Percentiles rank a stretch among this genome's conserved stretches.
Conservation (phyloP, 805 yeast genomes). For the Blastobotrys chiropterorum region DNA sequence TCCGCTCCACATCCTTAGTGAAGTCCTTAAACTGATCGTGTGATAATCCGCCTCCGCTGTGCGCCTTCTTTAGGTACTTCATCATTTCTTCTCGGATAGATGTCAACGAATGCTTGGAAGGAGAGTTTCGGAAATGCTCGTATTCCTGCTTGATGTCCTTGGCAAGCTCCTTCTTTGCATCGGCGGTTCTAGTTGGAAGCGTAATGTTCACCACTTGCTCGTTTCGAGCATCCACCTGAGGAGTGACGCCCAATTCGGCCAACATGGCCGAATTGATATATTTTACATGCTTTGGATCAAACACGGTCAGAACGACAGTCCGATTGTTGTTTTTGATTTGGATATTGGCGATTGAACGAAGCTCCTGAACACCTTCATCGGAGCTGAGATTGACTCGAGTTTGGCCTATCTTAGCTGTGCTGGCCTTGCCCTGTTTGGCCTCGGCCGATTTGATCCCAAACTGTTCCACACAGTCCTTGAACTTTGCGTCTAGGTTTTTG, state of each 20-base stretch:
- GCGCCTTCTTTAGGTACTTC: slow-evolving; percentile 46
- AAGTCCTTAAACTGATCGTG: slow-evolving; percentile 36
- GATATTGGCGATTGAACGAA: slow-evolving; percentile 38
- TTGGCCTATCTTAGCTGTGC: slow-evolving; percentile 41
- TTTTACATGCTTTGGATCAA: slow-evolving; percentile 71
- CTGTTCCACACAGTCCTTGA: slow-evolving; percentile 43
- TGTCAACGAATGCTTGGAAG: slow-evolving; percentile 45
- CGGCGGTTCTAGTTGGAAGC: slow-evolving; percentile 69
- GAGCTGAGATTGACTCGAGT: slow-evolving; percentile 55
- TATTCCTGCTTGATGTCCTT: slow-evolving; percentile 59
- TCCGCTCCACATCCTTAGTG: slow-evolving; percentile 56
- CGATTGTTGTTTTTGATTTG: slow-evolving; percentile 35
- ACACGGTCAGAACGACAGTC: slow-evolving; percentile 70
- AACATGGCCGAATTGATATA: slow-evolving; percentile 64
- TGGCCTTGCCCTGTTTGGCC: slow-evolving; percentile 62
- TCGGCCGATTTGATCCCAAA: slow-evolving; percentile 55
- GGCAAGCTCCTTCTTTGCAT: slow-evolving; percentile 47
- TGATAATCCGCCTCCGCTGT: slow-evolving; percentile 50
- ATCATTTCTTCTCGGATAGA: slow-evolving; percentile 53
- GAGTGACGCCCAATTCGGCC: slow-evolving; percentile 67
- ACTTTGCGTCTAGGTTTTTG: slow-evolving; percentile 37
- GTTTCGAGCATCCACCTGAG: slow-evolving; percentile 67
- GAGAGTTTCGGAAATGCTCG: slow-evolving; percentile 55
- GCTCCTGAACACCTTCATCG: slow-evolving; percentile 42
- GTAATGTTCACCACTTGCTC: slow-evolving; percentile 68